Evolutionary conservation across 345 rosid species (phyloP), one percentile per base, ranked within the genome.

Genomic region (Combretum micranthum): DNA sequence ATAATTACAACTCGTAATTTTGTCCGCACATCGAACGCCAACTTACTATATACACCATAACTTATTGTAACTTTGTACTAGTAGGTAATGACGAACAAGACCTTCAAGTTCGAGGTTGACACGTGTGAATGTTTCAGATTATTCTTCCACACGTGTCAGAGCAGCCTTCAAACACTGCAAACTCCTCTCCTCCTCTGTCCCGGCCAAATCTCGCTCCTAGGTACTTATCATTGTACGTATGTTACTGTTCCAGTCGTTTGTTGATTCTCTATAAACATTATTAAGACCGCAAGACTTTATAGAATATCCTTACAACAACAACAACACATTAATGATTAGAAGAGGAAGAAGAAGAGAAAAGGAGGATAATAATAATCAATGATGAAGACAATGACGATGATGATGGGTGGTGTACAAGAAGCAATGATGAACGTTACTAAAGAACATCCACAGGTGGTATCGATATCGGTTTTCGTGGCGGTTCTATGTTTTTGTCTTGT

Each of bases 401-500:
- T 25, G 26, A 5, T 2, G 2, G 39, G 39, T 32, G 39, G 39
- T 32, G 39, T 32, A 5, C 13, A 47, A 44, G 71, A 52, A 46
- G 4, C 44, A 0, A 61, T 52, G 42, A 42, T 47, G 21, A 47
- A 69, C 15, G 53, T 80, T 14, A 65, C 67, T 5, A 46, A 49
- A 0, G 78, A 71, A 16, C 83, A 85, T 69, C 60, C 67, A 50
- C 73, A 53, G 62, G 98, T 91, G 65, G 81, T 91, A 57, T 90
- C 89, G 2, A 70, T 87, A 12, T 70, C 89, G n/a, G 50, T 91
- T 19, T 85, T 91, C 69, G 85, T 91, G 20, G 90, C 85, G 44
- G 68, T 91, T 57, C 83, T 91, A 49, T 85, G 88, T 62, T 70
- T 91, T 16, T 91, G 96, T 67, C 64, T 91, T 43, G 61, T 88